Evolutionary conservation across 306 rosid species (phyloP).

Genomic region (Sophora flavescens): DNA sequence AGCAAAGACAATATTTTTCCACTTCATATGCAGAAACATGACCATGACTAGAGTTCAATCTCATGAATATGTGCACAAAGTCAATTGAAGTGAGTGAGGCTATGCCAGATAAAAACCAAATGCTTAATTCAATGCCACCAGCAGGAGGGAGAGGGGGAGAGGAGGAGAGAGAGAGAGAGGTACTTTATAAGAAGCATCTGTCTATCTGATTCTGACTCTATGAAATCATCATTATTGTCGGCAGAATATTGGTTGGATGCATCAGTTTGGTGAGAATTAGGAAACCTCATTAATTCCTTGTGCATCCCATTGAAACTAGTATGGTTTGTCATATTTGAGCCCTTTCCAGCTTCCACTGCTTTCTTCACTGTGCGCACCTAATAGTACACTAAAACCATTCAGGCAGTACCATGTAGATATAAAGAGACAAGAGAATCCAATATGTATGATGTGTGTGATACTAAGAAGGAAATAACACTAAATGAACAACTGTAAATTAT

Average conservation of each 20-base stretch:
- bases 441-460: background rate
- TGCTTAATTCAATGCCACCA: slow-evolving; percentile 27
- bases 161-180: slow-evolving; percentile 6
- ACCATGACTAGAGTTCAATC: slow-evolving; percentile 31
- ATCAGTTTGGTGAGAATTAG: slow-evolving; percentile 65
- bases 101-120: slow-evolving; percentile 24
- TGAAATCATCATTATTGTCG: slow-evolving; percentile 73
- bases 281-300: slow-evolving; percentile 90
- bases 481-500: slow-evolving; percentile 10
- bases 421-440: slow-evolving; percentile 23
- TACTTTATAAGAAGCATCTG: slow-evolving; percentile 95
- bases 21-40: slow-evolving; percentile 28
- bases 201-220: slow-evolving; percentile 92
- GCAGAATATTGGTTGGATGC: slow-evolving; percentile 63
- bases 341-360: slow-evolving; percentile 70
- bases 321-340: slow-evolving; percentile 52
- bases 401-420: slow-evolving; percentile 25
- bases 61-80: slow-evolving; percentile 5
- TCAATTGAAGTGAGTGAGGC: slow-evolving; percentile 1
- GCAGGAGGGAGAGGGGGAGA: slow-evolving; percentile 9
- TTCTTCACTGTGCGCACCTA: slow-evolving; percentile 78
- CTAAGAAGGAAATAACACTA: background rate
- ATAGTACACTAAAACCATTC: slow-evolving; percentile 45
- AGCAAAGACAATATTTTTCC: background rate
- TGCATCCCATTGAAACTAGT: slow-evolving; percentile 68